Conservation (phyloP, 1,284 basidiomycete species). For the Lentinula novae-zelandiae region DNA sequence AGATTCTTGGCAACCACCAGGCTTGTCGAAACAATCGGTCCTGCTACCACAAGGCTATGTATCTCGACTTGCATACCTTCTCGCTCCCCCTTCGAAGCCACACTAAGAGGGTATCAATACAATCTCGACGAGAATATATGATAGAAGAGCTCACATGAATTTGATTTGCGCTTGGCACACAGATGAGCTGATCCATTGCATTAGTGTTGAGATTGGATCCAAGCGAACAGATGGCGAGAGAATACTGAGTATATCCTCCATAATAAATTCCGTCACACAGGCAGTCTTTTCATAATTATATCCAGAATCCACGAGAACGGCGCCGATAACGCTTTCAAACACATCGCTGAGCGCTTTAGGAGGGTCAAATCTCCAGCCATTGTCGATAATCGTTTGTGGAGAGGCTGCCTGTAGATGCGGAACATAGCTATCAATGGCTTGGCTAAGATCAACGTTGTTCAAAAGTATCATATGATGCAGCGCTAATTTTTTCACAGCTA, state of each 20-base stretch:
- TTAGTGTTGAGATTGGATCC: conserved; percentile 66
- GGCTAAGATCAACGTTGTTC: conserved; percentile 65
- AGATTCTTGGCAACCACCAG: conserved; percentile 59
- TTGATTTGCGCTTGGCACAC: conserved; percentile 44
- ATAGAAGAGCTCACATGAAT: conserved; percentile 28
- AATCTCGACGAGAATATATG: not conserved
- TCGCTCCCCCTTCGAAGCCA: not conserved
- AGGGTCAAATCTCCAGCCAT: conserved; percentile 78
- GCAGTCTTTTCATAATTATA: conserved; percentile 67
- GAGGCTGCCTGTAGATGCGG: conserved; percentile 53
- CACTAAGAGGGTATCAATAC: not conserved
- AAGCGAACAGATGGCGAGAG: conserved; percentile 54
- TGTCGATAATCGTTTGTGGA: conserved; percentile 56
- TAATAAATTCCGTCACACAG: conserved; percentile 53
- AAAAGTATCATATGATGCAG: conserved; percentile 72
- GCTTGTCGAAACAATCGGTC: conserved; percentile 55
- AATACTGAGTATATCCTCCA: conserved; percentile 57
- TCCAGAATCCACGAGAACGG: conserved; percentile 76
- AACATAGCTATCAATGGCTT: conserved; percentile 58
- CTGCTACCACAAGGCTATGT: conserved; percentile 54
- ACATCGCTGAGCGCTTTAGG: conserved; percentile 78
- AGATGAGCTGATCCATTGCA: conserved; percentile 54
- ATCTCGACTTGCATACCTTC: conserved; percentile 43
- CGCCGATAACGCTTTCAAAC: conserved; percentile 82
- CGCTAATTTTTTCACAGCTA: conserved; percentile 60